Evolutionary conservation across 2,329 filamentous ascomycete genomes (phyloP).

Genomic region (Colletotrichum scovillei): DNA sequence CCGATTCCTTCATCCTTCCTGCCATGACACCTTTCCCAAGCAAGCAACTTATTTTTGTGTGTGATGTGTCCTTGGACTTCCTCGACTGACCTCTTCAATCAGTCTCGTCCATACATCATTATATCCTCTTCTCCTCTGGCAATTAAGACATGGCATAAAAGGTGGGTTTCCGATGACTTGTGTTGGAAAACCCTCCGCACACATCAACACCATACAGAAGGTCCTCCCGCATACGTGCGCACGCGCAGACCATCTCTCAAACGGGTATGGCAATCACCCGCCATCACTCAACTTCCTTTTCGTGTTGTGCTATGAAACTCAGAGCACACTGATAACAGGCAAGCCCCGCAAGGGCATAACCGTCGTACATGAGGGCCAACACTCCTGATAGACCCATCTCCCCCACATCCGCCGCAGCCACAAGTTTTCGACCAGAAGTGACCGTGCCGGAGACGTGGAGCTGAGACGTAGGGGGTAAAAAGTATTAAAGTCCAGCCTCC

Average conservation of each 20-base stretch:
- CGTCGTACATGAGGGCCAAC: background rate
- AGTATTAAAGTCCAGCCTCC: slow-evolving; percentile 23
- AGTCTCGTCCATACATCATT: background rate
- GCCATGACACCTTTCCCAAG: slow-evolving; percentile 3
- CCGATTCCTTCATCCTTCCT: background rate
- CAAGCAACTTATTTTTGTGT: background rate
- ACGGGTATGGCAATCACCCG: slow-evolving; percentile 17
- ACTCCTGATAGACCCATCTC: background rate
- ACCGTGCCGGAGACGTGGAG: background rate
- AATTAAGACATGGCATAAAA: background rate
- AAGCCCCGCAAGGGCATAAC: background rate
- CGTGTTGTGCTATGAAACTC: slow-evolving; percentile 31
- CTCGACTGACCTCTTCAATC: background rate
- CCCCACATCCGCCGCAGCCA: slow-evolving; percentile 16
- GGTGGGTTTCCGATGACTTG: background rate
- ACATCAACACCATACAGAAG: slow-evolving; percentile 12
- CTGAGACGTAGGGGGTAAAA: background rate
- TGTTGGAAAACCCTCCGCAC: background rate
- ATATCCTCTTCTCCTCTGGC: background rate
- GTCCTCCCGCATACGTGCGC: background rate
- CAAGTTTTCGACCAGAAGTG: background rate
- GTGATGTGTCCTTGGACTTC: background rate
- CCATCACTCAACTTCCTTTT: slow-evolving; percentile 34
- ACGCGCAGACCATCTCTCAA: slow-evolving; percentile 17
- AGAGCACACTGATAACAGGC: slow-evolving; percentile 22